Base-by-base conservation (phyloP, 495 filamentous ascomycete genomes). In the Penicillium paradoxum region DNA sequence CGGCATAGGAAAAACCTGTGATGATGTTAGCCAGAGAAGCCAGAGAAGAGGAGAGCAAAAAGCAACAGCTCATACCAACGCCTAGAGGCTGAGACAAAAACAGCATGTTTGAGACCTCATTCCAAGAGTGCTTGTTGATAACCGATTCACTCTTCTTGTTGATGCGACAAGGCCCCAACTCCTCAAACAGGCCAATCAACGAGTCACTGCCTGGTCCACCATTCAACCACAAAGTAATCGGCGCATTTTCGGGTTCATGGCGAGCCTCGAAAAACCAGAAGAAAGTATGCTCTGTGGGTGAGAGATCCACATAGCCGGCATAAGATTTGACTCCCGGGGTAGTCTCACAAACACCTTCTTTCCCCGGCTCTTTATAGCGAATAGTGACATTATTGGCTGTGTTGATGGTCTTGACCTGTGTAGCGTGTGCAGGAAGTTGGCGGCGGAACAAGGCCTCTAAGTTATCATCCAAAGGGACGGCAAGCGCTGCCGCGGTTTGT, bases 21-120 rank as follows among this genome's bases (percentile, higher is more conserved):
- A 2, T 43, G 3, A 38, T 44, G 8, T 54, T 17, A 59, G 46
- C 18, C 14, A 6, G 19, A 27, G 9, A 1, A 1, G n/a, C n/a
- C n/a, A 4, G 4, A 34, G n/a, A 19, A 36, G 24, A 32, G 22
- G 25, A 21, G 2, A 18, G n/a, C 3, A 33, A 15, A 36, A 30
- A 14, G 19, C 8, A 53, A 4, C 21, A 44, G 21, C 3, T 13
- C 58, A 53, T 61, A 69, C 69, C 80, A 3, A 79, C 76, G 17
- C 83, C 84, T 32, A 84, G 62, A 11, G 84, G 80, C 65, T 89
- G 83, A 25, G 86, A 86, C 37, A 91, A 74, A 58, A 83, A 91
- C 10, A 91, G 70, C 77, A 90, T 78, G 58, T 90, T 90, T 13
- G 83, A 86, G 3, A 80, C 79, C 56, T 85, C 77, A 62, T 83